Evolutionary conservation across 2,329 filamentous ascomycete genomes (phyloP), one percentile per base, ranked within the genome.

Genomic region (Arthrobotrys iridis): DNA sequence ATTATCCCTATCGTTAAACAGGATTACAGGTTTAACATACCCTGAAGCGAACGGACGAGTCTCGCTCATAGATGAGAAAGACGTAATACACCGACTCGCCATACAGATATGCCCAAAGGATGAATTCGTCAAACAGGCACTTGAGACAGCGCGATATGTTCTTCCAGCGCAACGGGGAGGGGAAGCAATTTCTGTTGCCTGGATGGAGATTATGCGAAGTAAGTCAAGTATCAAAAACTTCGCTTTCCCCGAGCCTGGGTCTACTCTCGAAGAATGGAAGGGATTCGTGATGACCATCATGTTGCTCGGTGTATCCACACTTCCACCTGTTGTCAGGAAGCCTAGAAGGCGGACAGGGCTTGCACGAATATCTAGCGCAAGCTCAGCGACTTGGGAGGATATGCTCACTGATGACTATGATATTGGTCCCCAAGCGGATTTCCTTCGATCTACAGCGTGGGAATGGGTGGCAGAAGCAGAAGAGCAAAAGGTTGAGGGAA

Each of bases 401-500:
- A 64, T 80, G 57, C 48, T 79, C 28, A 75, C 63, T 7, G 75
- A 77, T 24, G 79, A 80, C 22, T 78, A 79, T n/a, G 77, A 79
- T 63, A 79, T 78, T 73, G 79, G 79, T 7, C 77, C 77, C 20
- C 71, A 65, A 20, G 76, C 79, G n/a, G 79, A 80, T 52, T 79
- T 79, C 64, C 52, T 90, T 83, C 86, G 88, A 77, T 88, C 84
- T 72, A 83, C 84, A 62, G 86, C 88, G 1, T 94, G 91, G 91
- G 85, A 88, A 40, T 93, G 91, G 91, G 85, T 90, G 43, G 82
- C 89, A 60, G 88, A 91, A 67, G 84, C 87, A 72, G 85, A 87
- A 37, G 81, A 84, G 57, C 80, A 79, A 28, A 77, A 71, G 26
- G 63, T 64, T 37, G 65, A 78, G 18, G 70, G 24, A 3, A 15